Evolutionary conservation across 169 alveolate species (phyloP).

Genomic region (Nephromyces sp.): DNA sequence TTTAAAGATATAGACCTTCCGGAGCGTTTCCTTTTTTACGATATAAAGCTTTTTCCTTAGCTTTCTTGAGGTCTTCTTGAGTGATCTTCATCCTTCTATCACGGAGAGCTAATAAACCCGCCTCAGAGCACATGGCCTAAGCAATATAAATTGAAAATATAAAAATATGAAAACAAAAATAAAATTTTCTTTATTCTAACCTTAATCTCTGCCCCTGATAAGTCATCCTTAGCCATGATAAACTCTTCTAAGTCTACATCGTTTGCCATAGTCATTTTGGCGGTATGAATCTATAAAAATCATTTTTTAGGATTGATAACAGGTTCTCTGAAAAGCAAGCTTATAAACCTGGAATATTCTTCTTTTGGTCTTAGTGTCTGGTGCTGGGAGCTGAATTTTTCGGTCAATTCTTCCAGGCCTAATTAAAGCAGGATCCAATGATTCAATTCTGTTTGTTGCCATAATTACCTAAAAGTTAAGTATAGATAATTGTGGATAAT

Average conservation of each 20-base stretch:
- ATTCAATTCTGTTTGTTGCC: slow-evolving; percentile 96
- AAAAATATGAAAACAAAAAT: not conserved
- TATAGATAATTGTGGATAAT: no score
- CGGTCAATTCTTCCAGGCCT: slow-evolving; percentile 99
- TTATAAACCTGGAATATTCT: slow-evolving; percentile 53
- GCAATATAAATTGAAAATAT: not conserved
- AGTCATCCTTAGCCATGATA: slow-evolving; percentile 95
- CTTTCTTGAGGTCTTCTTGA: slow-evolving; percentile 90
- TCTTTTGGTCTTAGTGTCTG: slow-evolving; percentile 64
- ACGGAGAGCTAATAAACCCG: slow-evolving; percentile 97
- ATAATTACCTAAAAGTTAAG: slow-evolving; percentile 72
- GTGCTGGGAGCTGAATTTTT: slow-evolving; percentile 95
- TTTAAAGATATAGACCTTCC: slow-evolving; percentile 83
- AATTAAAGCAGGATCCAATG: slow-evolving; percentile 96
- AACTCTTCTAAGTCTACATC: slow-evolving; percentile 98
- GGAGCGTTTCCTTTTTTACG: slow-evolving; percentile 96
- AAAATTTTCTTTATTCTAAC: slow-evolving; percentile 8
- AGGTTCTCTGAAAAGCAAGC: slow-evolving; percentile 22
- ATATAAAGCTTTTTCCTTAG: slow-evolving; percentile 96
- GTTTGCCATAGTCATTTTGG: slow-evolving; percentile 91
- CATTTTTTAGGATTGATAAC: slow-evolving; percentile 88
- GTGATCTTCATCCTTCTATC: slow-evolving; percentile 97
- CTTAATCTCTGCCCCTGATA: slow-evolving; percentile 98
- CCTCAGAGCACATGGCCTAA: slow-evolving; percentile 92
- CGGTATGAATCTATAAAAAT: slow-evolving; percentile 90